A percentile compares a stretch with the other conserved stretches of the same genome.
phyloP scores from a whole-genome alignment of 2,329 filamentous ascomycete species.

The Aspergillus eucalypticola region DNA sequence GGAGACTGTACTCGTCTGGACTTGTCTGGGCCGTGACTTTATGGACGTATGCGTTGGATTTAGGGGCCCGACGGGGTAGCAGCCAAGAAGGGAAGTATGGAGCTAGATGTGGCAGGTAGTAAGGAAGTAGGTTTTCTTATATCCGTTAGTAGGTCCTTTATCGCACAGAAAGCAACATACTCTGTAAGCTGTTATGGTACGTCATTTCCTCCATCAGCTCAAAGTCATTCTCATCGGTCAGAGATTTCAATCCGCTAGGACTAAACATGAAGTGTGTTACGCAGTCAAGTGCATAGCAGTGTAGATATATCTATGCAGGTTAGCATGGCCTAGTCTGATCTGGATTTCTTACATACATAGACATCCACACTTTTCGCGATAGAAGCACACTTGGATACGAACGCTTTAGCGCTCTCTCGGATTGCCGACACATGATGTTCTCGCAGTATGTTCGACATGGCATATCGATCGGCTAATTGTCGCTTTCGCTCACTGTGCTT shows the following conservation, averaged over 20 bases:
- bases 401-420: slow-evolving; percentile 56
- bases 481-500: slow-evolving; percentile 66
- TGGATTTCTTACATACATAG: slow-evolving; percentile 53
- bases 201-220: slow-evolving; percentile 69
- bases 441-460: slow-evolving; percentile 67
- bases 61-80: slow-evolving; percentile 58
- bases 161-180: slow-evolving; percentile 43
- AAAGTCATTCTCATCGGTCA: slow-evolving; percentile 58
- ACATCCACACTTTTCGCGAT: slow-evolving; percentile 56
- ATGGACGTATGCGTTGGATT: slow-evolving; percentile 62
- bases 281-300: slow-evolving; percentile 70
- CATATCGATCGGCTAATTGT: slow-evolving; percentile 66
- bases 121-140: slow-evolving; percentile 61
- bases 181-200: slow-evolving; percentile 67
- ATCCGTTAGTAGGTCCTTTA: neutral
- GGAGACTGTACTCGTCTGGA: slow-evolving; percentile 57
- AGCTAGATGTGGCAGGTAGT: slow-evolving; percentile 58
- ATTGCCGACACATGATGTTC: slow-evolving; percentile 59
- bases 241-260: slow-evolving; percentile 63
- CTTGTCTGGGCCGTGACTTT: slow-evolving; percentile 51
- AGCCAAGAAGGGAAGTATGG: slow-evolving; percentile 50
- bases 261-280: slow-evolving; percentile 70
- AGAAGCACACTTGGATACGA: slow-evolving; percentile 56
- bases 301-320: slow-evolving; percentile 46
- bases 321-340: neutral